Evolutionary conservation across 192 early-diverging fungal species (phyloP).

Genomic region (Pilaira anomala): DNA sequence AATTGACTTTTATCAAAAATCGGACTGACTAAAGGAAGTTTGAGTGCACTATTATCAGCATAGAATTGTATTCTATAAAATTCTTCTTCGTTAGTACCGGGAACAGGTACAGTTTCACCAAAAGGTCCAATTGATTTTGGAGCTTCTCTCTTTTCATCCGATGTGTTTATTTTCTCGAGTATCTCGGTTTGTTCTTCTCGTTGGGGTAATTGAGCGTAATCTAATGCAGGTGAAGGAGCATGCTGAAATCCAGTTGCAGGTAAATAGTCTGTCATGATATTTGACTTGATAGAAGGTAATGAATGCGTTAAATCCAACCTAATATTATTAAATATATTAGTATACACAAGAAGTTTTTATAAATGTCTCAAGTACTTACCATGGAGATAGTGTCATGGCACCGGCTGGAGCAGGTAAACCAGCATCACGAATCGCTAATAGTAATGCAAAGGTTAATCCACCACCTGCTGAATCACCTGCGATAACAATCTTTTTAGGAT

Average conservation of each 20-base stretch:
- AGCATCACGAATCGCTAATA: constrained; percentile 56
- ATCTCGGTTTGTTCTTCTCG: constrained; percentile 1
- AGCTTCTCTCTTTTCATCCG: neutral
- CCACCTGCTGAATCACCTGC: constrained; percentile 73
- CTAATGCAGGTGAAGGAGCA: constrained; percentile 28
- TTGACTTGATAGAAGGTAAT: constrained; percentile 37
- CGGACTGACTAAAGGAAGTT: constrained; percentile 45
- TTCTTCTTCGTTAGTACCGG: constrained; percentile 3
- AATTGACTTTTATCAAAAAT: constrained; percentile 34
- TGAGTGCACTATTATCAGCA: constrained; percentile 40
- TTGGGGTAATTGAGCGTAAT: constrained; percentile 23
- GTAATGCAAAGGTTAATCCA: constrained; percentile 49
- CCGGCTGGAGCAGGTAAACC: constrained; percentile 56
- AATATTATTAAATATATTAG: too few relatives aligned
- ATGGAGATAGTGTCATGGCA: constrained; percentile 58
- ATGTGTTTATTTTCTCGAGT: neutral
- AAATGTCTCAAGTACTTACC: constrained; percentile 49
- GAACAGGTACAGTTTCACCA: neutral
- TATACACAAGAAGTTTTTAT: too few relatives aligned
- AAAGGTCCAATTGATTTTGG: constrained; percentile 19
- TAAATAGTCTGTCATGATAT: constrained; percentile 40
- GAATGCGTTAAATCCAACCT: constrained; percentile 46
- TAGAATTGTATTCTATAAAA: constrained; percentile 44
- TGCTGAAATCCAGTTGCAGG: constrained; percentile 46
- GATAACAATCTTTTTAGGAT: constrained; percentile 56